These are phyloP conservation scores for Lanmaoa pseudosensibilis DNA, from an alignment of 768 basidiomycete species.

Conservation along the genomic window DNA sequence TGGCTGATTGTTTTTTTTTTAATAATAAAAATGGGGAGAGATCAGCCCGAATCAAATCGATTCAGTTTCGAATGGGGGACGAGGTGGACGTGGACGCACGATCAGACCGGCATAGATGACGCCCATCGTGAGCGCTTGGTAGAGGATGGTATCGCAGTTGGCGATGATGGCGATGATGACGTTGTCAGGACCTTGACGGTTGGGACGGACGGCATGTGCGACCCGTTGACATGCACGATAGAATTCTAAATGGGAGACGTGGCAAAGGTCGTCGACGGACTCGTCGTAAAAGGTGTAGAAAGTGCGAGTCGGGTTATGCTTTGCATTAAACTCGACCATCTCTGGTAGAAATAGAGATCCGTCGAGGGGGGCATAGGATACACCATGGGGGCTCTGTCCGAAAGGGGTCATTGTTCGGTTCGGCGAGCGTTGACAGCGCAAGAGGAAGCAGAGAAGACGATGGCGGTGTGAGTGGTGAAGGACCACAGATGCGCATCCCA, in stretches of 20 bases:
- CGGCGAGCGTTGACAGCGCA: not conserved
- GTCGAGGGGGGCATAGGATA: slow-evolving; percentile 31
- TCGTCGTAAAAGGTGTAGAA: slow-evolving; percentile 34
- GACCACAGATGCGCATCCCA: too few relatives aligned
- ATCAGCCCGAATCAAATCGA: not conserved
- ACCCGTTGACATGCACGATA: slow-evolving; percentile 44
- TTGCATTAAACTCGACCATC: slow-evolving; percentile 27
- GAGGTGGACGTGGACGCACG: slow-evolving; percentile 1
- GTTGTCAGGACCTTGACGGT: slow-evolving; percentile 30
- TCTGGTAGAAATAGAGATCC: slow-evolving; percentile 30
- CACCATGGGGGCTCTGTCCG: not conserved
- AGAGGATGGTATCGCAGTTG: slow-evolving; percentile 41
- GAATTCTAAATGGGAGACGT: slow-evolving; percentile 44
- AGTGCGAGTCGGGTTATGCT: slow-evolving; percentile 33
- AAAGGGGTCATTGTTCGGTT: not conserved
- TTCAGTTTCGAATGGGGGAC: not conserved
- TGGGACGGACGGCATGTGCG: slow-evolving; percentile 40
- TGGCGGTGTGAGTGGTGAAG: not conserved
- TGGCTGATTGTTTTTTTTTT: slow-evolving; percentile 16
- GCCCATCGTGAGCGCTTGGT: slow-evolving; percentile 43
- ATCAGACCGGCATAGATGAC: slow-evolving; percentile 21
- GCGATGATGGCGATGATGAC: slow-evolving; percentile 40
- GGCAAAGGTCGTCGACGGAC: slow-evolving; percentile 14
- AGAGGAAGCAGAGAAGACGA: not conserved
- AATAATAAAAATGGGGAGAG: not conserved